Percentiles rank a stretch among this genome's conserved stretches.
These are phyloP conservation scores for Verruconis gallopava DNA, from an alignment of 2,329 filamentous ascomycete species.

Conservation along the genomic window DNA sequence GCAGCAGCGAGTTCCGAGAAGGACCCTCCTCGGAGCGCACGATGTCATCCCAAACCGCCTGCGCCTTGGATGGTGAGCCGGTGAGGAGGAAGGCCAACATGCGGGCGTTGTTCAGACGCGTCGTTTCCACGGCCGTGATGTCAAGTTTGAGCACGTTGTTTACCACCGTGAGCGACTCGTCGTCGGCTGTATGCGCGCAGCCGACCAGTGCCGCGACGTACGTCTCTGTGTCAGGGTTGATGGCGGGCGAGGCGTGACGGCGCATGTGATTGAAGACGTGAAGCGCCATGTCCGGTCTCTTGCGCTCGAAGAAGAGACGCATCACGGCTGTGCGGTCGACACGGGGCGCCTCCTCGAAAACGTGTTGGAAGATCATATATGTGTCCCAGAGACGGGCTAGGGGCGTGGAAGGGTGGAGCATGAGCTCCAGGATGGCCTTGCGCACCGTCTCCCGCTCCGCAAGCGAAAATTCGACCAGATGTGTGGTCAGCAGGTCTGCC, in stretches of 20 bases:
- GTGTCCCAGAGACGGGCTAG: constrained; percentile 50
- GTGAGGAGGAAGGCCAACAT: constrained; percentile 75
- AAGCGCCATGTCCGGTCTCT: constrained; percentile 70
- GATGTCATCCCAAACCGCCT: constrained; percentile 77
- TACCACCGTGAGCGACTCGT: constrained; percentile 57
- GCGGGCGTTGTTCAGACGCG: constrained; percentile 65
- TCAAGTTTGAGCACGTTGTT: constrained; percentile 96
- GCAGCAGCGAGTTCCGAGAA: constrained; percentile 63
- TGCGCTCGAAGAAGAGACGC: constrained; percentile 65
- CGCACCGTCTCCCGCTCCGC: constrained; percentile 56
- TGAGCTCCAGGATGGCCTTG: constrained; percentile 53
- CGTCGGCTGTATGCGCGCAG: constrained; percentile 47
- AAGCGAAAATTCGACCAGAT: constrained; percentile 57
- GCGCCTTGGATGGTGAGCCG: constrained; percentile 50
- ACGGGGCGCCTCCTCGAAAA: constrained; percentile 51
- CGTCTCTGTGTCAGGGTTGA: constrained; percentile 56
- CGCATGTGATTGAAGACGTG: constrained; percentile 91
- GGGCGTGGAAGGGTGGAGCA: constrained; percentile 47
- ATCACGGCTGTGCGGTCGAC: constrained; percentile 59
- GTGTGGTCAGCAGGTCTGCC: constrained; percentile 67
- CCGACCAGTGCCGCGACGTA: constrained; percentile 72
- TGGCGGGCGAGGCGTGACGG: constrained; percentile 49
- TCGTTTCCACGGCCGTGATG: constrained; percentile 62
- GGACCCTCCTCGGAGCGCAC: constrained; percentile 76
- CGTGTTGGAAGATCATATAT: constrained; percentile 44